Evolutionary conservation across 1,284 basidiomycete genomes (phyloP).

Genomic region (Ceratorhiza oryzae-sativae): DNA sequence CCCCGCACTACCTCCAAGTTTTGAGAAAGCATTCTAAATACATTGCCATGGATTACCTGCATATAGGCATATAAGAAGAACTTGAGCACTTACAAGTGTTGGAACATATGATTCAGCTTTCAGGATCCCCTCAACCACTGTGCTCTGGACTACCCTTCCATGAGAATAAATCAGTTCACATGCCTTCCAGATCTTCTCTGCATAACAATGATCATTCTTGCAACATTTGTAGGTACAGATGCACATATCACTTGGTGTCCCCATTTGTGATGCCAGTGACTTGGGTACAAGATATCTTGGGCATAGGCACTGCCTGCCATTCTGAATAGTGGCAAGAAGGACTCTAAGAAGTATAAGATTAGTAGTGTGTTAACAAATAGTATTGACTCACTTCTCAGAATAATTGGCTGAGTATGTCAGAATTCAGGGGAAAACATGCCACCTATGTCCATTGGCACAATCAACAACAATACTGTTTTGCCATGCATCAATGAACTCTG

Average conservation of each 20-base stretch:
- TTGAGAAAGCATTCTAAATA: slow-evolving; percentile 43
- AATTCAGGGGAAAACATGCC: slow-evolving; percentile 49
- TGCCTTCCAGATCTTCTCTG: neutral
- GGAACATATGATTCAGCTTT: slow-evolving; percentile 33
- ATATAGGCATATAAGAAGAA: neutral
- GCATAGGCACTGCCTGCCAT: slow-evolving; percentile 37
- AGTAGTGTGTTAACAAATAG: neutral
- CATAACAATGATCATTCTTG: neutral
- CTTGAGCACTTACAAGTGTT: slow-evolving; percentile 36
- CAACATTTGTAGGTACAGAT: neutral
- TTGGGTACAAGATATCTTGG: slow-evolving; percentile 38
- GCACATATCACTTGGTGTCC: slow-evolving; percentile 43
- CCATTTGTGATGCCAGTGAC: slow-evolving; percentile 28
- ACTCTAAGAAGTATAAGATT: slow-evolving; percentile 4
- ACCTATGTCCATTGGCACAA: slow-evolving; percentile 50
- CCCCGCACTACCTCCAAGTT: too few relatives aligned
- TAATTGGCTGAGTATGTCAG: slow-evolving; percentile 55
- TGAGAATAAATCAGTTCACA: slow-evolving; percentile 3
- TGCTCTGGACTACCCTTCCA: slow-evolving; percentile 22
- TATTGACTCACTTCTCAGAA: slow-evolving; percentile 52
- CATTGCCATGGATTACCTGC: neutral
- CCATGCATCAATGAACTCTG: slow-evolving; percentile 49
- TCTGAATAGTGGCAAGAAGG: slow-evolving; percentile 40
- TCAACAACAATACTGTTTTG: slow-evolving; percentile 47
- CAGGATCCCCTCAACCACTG: slow-evolving; percentile 37